phyloP scores from a whole-genome alignment of 2,329 filamentous ascomycete genomes.

The Myriangium duriaei region DNA sequence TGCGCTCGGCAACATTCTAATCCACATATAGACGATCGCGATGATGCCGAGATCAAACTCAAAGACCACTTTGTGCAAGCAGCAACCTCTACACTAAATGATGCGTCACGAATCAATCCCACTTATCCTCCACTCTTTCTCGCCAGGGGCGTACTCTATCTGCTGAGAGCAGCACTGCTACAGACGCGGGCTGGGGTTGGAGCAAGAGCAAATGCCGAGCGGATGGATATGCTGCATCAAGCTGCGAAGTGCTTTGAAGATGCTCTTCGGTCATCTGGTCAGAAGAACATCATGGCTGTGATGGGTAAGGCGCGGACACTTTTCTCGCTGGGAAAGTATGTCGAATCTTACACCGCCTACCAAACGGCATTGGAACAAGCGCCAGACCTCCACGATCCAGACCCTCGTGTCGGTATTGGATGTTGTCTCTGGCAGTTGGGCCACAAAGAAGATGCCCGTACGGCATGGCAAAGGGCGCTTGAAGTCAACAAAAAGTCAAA shows the following conservation, averaged over 20 bases:
- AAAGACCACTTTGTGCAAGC: slow-evolving; percentile 88
- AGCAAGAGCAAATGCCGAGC: slow-evolving; percentile 54
- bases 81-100: slow-evolving; percentile 85
- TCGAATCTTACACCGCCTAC: slow-evolving; percentile 71
- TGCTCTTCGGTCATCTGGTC: slow-evolving; percentile 69
- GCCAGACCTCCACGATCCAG: slow-evolving; percentile 79
- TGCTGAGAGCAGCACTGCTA: slow-evolving; percentile 77
- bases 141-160: slow-evolving; percentile 75
- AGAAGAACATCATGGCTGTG: slow-evolving; percentile 81
- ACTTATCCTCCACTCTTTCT: slow-evolving; percentile 84
- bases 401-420: slow-evolving; percentile 90
- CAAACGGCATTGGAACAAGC: slow-evolving; percentile 78
- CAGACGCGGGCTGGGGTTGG: slow-evolving; percentile 56
- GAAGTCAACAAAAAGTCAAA: slow-evolving; percentile 78
- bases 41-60: slow-evolving; percentile 63
- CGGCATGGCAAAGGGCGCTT: slow-evolving; percentile 77
- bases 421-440: slow-evolving; percentile 96
- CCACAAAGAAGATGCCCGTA: slow-evolving; percentile 82
- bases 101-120: slow-evolving; percentile 87
- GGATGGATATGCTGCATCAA: slow-evolving; percentile 65
- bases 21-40: slow-evolving; percentile 24
- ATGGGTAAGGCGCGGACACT: slow-evolving; percentile 79
- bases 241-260: slow-evolving; percentile 93
- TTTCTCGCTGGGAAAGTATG: slow-evolving; percentile 76
- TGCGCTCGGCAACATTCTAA: background rate